Percentiles rank a stretch among this genome's conserved stretches.
phyloP scores from a whole-genome alignment of 31 red algal species.

The Endocladia muricata region DNA sequence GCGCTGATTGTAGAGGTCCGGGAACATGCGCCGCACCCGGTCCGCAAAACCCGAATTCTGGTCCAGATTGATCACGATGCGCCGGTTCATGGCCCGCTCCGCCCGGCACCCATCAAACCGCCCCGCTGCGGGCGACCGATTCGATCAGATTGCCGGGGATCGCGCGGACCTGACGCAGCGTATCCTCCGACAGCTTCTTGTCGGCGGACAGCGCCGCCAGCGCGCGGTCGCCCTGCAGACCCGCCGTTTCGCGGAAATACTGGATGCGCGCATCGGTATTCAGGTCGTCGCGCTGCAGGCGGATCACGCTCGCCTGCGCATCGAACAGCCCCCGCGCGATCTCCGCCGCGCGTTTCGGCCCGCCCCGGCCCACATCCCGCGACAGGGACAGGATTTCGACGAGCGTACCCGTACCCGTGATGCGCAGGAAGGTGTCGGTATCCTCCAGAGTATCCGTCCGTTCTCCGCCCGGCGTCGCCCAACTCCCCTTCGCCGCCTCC shows the following conservation, averaged over 20 bases:
- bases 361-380: background rate
- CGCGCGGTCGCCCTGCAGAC: too few species aligned
- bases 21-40: too few species aligned
- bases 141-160: too few species aligned
- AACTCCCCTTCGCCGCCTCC: background rate
- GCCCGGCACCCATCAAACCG: too few species aligned
- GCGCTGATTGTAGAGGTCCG: too few species aligned
- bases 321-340: background rate
- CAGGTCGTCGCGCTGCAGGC: background rate
- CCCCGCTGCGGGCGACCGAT: too few species aligned
- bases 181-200: too few species aligned
- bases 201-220: too few species aligned
- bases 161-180: too few species aligned
- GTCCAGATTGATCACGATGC: too few species aligned
- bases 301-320: constrained; percentile 2
- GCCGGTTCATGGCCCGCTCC: too few species aligned
- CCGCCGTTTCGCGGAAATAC: constrained; percentile 4
- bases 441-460: constrained; percentile 1
- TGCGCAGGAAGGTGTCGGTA: background rate
- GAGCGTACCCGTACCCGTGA: background rate
- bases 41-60: too few species aligned
- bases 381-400: background rate
- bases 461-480: background rate
- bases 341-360: background rate
- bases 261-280: constrained; percentile 3